Evolutionary conservation across 371 early-diverging fungal species (phyloP).

Genomic region (Funneliformis caledonium): DNA sequence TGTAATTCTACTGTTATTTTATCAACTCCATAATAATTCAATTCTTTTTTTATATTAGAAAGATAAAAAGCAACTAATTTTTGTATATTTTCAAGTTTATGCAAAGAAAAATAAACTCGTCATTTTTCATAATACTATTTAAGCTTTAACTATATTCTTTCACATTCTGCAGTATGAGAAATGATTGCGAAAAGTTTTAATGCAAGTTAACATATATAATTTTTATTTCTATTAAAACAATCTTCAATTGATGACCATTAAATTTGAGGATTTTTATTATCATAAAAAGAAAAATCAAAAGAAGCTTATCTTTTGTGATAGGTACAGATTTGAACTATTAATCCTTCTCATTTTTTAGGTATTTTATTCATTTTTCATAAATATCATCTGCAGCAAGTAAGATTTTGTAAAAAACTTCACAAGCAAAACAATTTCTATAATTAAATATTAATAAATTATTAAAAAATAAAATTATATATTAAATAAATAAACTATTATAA

Average conservation of each 20-base stretch:
- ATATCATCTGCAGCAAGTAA: too few relatives aligned
- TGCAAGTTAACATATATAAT: conserved; percentile 1
- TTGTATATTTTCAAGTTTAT: conserved; percentile 11
- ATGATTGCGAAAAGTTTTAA: background rate
- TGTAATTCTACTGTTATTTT: background rate
- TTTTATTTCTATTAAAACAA: background rate
- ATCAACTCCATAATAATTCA: background rate
- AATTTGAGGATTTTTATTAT: background rate
- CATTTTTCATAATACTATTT: conserved; percentile 10
- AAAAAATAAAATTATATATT: too few relatives aligned
- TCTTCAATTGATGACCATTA: conserved; percentile 1
- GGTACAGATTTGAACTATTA: background rate
- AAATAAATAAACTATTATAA: too few relatives aligned
- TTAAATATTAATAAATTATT: too few relatives aligned
- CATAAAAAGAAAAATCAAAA: background rate
- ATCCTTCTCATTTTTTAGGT: background rate
- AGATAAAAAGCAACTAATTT: conserved; percentile 12
- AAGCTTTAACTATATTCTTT: background rate
- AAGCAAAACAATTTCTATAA: background rate
- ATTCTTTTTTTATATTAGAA: conserved; percentile 9
- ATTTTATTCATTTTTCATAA: too few relatives aligned
- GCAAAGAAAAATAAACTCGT: background rate
- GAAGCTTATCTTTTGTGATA: background rate
- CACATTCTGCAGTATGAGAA: background rate
- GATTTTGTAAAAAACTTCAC: too few relatives aligned